These are phyloP conservation scores for Bjerkandera adusta DNA, from an alignment of 1,284 basidiomycete species.

Conservation along the genomic window DNA sequence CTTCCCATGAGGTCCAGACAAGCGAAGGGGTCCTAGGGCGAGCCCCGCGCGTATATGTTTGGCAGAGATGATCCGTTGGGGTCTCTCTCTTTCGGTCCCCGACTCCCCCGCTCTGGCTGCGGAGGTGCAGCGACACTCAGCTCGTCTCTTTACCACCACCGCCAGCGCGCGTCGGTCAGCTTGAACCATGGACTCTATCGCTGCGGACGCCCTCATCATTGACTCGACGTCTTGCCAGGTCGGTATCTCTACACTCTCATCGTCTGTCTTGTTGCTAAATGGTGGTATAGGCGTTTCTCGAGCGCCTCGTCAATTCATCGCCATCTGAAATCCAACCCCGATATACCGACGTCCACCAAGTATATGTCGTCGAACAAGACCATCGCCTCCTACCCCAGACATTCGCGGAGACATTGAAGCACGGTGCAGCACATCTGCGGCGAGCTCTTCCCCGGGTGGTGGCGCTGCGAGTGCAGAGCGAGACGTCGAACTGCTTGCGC, in stretches of 20 bases:
- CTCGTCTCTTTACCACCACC: no score
- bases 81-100: no score
- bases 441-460: background rate
- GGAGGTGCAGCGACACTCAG: no score
- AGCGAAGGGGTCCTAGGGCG: no score
- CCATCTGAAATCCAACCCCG: background rate
- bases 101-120: no score
- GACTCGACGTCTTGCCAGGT: background rate
- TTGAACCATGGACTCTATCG: background rate
- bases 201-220: slow-evolving; percentile 1
- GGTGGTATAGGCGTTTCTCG: background rate
- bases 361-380: slow-evolving; percentile 1
- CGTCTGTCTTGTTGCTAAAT: background rate
- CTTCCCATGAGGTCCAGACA: no score
- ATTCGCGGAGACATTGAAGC: background rate
- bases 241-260: background rate
- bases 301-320: background rate
- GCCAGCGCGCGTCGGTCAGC: no score
- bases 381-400: background rate
- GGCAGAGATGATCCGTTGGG: no score
- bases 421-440: background rate
- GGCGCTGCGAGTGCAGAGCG: background rate
- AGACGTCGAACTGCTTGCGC: slow-evolving; percentile 1
- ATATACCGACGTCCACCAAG: background rate
- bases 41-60: no score